Evolutionary conservation across 148 eudicot species (phyloP), one percentile per base, ranked within the genome.

Genomic region (Vaccinium myrtillus): DNA sequence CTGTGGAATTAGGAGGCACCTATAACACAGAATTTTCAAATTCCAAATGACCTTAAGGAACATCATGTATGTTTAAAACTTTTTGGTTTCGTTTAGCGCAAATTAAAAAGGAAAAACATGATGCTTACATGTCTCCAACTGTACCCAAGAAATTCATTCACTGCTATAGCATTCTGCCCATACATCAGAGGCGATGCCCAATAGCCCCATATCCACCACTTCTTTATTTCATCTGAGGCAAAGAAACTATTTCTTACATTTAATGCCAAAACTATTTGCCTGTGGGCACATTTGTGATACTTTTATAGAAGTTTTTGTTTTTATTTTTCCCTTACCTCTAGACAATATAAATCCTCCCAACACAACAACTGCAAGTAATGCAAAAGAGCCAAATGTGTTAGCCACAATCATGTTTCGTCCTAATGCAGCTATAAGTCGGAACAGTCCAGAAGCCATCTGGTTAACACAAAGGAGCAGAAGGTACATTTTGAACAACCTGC

Each of bases 131-230:
- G 81, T 55, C 81, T 89, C 99, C 99, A 96, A 86, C 93, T 93
- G 32, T 91, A 85, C 36, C 97, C 97, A n/a, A 90, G 93, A 87
- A 96, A 94, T 89, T 94, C 98, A 87, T 95, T 95, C 84, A 92
- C 98, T 8, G 90, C 86, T 48, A 95, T 83, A 27, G 98, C 95
- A 79, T 93, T 95, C 63, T 93, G 93, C 21, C 84, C 94, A 85
- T 95, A 95, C 92, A 83, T 93, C 86, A 95, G 2, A 8, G 98
- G 98, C 53, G 98, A 95, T 54, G 88, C 25, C 98, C 96, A 95
- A 83, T 95, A 94, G 46, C 98, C 94, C 98, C 98, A 95, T 85
- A 90, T 91, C 98, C 98, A 95, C 98, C 98, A 95, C 50, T 87
- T 87, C 85, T 90, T 94, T 74, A 95, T 84, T 54, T 87, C 83